These are phyloP conservation scores for Parafenestella ontariensis DNA, from an alignment of 2,329 filamentous ascomycete genomes.

Conservation along the genomic window DNA sequence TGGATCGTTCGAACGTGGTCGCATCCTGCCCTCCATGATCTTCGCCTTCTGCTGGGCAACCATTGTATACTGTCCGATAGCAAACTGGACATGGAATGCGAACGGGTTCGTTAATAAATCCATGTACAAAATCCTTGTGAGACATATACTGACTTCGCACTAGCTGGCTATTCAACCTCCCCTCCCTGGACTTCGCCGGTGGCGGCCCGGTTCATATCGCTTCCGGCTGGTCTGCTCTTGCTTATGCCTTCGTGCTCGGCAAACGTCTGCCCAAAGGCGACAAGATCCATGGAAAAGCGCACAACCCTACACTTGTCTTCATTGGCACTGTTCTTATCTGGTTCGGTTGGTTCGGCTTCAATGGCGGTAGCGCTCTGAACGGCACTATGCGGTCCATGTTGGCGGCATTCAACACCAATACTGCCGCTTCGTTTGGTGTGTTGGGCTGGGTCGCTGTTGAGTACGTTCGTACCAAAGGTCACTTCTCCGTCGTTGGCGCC, in stretches of 20 bases:
- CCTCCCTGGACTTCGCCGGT: conserved; percentile 67
- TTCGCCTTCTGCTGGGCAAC: conserved; percentile 71
- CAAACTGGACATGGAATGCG: conserved; percentile 73
- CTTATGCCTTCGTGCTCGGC: conserved; percentile 69
- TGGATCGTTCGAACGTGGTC: conserved; percentile 69
- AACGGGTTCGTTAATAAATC: conserved; percentile 21
- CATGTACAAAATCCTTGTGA: too few relatives aligned
- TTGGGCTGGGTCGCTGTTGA: conserved; percentile 63
- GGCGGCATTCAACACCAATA: conserved; percentile 65
- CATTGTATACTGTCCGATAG: conserved; percentile 69
- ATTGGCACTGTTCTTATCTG: conserved; percentile 70
- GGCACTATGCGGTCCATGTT: conserved; percentile 60
- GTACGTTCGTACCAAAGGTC: conserved; percentile 59
- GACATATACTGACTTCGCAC: conserved; percentile 2
- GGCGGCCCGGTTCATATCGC: conserved; percentile 71
- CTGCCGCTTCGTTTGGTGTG: conserved; percentile 61
- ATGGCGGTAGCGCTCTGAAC: conserved; percentile 61
- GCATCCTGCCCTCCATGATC: conserved; percentile 68
- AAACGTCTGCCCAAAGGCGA: conserved; percentile 61
- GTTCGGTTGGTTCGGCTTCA: conserved; percentile 69
- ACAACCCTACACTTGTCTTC: conserved; percentile 69
- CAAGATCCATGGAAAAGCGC: conserved; percentile 61
- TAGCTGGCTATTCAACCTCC: conserved; percentile 69
- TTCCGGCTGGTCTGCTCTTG: conserved; percentile 67
- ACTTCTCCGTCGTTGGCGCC: conserved; percentile 63